A percentile compares a stretch with the other conserved stretches of the same genome.
These are phyloP conservation scores for Mycocentrospora acerina DNA, from an alignment of 2,329 filamentous ascomycete genomes.

Conservation along the genomic window DNA sequence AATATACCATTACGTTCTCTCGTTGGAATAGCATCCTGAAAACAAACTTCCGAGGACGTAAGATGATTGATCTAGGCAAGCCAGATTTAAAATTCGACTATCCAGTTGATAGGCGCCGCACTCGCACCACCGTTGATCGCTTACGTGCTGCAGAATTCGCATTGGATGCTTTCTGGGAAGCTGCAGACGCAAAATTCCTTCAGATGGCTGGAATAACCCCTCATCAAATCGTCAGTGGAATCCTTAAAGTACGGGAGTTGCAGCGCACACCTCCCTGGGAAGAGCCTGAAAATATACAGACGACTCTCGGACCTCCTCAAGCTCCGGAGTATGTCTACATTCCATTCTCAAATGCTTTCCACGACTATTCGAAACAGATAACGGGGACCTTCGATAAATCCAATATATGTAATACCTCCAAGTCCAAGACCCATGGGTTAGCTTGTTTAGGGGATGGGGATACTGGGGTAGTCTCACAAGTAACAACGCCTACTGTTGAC, in stretches of 20 bases:
- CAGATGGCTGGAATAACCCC: slow-evolving; percentile 4
- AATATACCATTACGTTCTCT: not conserved
- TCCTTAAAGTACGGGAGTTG: slow-evolving; percentile 37
- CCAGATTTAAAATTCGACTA: slow-evolving; percentile 41
- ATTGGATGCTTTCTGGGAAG: slow-evolving; percentile 52
- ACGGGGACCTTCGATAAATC: slow-evolving; percentile 11
- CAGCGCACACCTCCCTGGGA: slow-evolving; percentile 54
- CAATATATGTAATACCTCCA: slow-evolving; percentile 1
- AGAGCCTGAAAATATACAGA: slow-evolving; percentile 26
- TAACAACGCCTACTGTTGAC: too few relatives aligned
- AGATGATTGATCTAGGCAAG: slow-evolving; percentile 20
- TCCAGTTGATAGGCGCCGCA: slow-evolving; percentile 52
- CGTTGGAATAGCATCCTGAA: not conserved
- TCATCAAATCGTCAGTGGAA: slow-evolving; percentile 11
- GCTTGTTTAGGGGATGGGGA: not conserved
- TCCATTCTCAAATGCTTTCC: slow-evolving; percentile 2
- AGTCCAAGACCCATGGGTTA: slow-evolving; percentile 10
- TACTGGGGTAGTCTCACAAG: not conserved
- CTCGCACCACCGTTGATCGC: slow-evolving; percentile 39
- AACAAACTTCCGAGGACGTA: not conserved
- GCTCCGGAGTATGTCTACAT: not conserved
- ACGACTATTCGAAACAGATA: slow-evolving; percentile 13
- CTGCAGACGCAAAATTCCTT: slow-evolving; percentile 20
- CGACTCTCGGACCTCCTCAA: not conserved
- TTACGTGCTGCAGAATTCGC: slow-evolving; percentile 48